phyloP scores from a whole-genome alignment of 2,329 filamentous ascomycete species.

The Calonectria pteridis region DNA sequence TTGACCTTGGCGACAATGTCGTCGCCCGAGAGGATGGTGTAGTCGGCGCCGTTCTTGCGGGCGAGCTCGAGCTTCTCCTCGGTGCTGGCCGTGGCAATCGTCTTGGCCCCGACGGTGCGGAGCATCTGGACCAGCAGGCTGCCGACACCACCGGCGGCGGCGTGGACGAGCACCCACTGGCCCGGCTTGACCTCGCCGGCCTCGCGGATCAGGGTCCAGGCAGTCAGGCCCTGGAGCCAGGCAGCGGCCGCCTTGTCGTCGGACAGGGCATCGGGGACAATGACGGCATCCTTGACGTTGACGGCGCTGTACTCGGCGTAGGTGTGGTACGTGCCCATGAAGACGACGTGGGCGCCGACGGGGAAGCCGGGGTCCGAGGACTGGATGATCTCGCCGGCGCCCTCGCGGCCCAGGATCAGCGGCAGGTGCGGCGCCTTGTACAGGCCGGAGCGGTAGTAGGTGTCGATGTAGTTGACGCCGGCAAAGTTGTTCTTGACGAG shows the following conservation, averaged over 20 bases:
- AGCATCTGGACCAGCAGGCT: slow-evolving; percentile 82
- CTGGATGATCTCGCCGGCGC: slow-evolving; percentile 77
- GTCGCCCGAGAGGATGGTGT: slow-evolving; percentile 77
- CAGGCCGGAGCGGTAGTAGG: slow-evolving; percentile 87
- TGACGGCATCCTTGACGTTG: slow-evolving; percentile 66
- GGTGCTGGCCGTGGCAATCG: slow-evolving; percentile 84
- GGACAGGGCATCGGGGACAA: slow-evolving; percentile 72
- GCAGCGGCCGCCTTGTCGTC: slow-evolving; percentile 75
- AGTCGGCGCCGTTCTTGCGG: slow-evolving; percentile 76
- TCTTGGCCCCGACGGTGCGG: slow-evolving; percentile 76
- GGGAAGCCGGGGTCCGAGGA: slow-evolving; percentile 67
- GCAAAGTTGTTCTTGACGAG: slow-evolving; percentile 84
- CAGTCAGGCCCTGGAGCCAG: slow-evolving; percentile 86
- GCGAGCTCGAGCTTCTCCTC: slow-evolving; percentile 79
- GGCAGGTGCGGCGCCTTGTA: slow-evolving; percentile 78
- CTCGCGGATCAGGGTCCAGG: slow-evolving; percentile 82
- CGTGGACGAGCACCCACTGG: slow-evolving; percentile 87
- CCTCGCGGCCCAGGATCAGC: slow-evolving; percentile 84
- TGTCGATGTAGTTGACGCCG: slow-evolving; percentile 93
- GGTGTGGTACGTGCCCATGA: slow-evolving; percentile 63
- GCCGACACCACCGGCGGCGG: slow-evolving; percentile 86
- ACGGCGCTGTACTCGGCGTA: slow-evolving; percentile 71
- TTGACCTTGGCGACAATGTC: slow-evolving; percentile 70
- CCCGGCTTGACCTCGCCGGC: slow-evolving; percentile 80
- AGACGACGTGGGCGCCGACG: slow-evolving; percentile 79